These are phyloP conservation scores for Telopea speciosissima DNA, from an alignment of 177 flowering plant species.

Conservation along the genomic window DNA sequence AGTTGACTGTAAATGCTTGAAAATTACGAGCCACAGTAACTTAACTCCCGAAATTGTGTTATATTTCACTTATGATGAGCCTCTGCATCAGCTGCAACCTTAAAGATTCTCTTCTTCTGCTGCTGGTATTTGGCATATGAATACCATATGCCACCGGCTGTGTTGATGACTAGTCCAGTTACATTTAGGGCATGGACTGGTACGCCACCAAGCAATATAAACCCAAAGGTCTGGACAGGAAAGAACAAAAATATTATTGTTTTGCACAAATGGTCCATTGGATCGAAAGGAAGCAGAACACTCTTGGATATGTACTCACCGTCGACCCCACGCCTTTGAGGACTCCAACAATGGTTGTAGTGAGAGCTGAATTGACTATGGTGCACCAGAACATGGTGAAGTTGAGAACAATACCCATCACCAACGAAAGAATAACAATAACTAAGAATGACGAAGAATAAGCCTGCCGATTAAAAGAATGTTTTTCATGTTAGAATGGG, in stretches of 20 bases:
- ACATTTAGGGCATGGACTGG: conserved; percentile 81
- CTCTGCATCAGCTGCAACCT: conserved; percentile 48
- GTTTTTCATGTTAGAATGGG: conserved; percentile 10
- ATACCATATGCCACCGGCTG: conserved; percentile 95
- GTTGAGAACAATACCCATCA: conserved; percentile 93
- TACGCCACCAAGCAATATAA: conserved; percentile 87
- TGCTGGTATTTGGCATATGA: conserved; percentile 89
- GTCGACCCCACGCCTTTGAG: conserved; percentile 98
- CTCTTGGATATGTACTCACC: conserved; percentile 32
- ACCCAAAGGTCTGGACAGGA: conserved; percentile 71
- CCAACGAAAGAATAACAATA: conserved; percentile 69
- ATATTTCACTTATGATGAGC: conserved; percentile 39
- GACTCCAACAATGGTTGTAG: conserved; percentile 99
- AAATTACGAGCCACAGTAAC: not conserved
- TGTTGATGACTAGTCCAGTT: conserved; percentile 80
- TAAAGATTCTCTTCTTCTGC: conserved; percentile 57
- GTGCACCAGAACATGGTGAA: conserved; percentile 98
- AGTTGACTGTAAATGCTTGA: not conserved
- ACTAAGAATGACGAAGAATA: conserved; percentile 58
- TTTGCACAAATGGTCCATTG: not conserved
- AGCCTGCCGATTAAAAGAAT: conserved; percentile 45
- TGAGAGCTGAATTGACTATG: conserved; percentile 93
- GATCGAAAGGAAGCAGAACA: not conserved
- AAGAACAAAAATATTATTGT: not conserved
- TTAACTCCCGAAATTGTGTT: not conserved